phyloP scores from a whole-genome alignment of 768 basidiomycete species.

The Holtermannia corniformis region DNA sequence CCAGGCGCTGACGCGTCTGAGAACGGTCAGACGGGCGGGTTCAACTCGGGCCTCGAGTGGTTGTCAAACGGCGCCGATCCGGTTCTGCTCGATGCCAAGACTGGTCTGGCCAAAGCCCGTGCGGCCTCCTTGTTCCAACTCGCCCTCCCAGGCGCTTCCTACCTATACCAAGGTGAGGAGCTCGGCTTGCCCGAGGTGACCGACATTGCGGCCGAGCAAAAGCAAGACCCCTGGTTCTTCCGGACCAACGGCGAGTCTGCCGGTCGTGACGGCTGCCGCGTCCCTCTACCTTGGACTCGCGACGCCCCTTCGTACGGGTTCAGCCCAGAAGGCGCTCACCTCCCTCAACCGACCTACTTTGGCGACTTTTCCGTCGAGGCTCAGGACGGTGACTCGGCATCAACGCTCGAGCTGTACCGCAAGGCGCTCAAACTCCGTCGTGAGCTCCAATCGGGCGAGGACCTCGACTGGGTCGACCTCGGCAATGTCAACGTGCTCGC shows the following conservation, averaged over 20 bases:
- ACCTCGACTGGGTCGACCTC: slow-evolving; percentile 21
- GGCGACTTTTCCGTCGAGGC: slow-evolving; percentile 13
- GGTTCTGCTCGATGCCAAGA: slow-evolving; percentile 7
- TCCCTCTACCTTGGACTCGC: slow-evolving; percentile 26
- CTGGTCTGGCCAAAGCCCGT: slow-evolving; percentile 16
- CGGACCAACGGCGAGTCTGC: slow-evolving; percentile 21
- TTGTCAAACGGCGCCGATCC: slow-evolving; percentile 1
- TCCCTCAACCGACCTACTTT: slow-evolving; percentile 24
- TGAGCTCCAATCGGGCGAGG: slow-evolving; percentile 15
- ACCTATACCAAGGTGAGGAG: slow-evolving; percentile 35
- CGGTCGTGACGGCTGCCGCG: slow-evolving; percentile 32
- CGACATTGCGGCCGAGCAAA: slow-evolving; percentile 14
- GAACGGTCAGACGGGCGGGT: not conserved
- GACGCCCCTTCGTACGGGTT: slow-evolving; percentile 15
- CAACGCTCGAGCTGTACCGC: slow-evolving; percentile 21
- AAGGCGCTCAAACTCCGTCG: slow-evolving; percentile 14
- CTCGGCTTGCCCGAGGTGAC: slow-evolving; percentile 29
- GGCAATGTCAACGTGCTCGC: slow-evolving; percentile 9
- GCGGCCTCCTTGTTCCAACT: slow-evolving; percentile 29
- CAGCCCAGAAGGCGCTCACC: slow-evolving; percentile 16
- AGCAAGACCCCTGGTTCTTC: slow-evolving; percentile 32
- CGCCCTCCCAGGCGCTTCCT: slow-evolving; percentile 29
- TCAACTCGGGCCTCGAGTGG: slow-evolving; percentile 11
- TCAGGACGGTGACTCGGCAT: slow-evolving; percentile 5
- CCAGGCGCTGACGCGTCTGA: slow-evolving; percentile 3